Conservation (phyloP, 768 basidiomycete genomes). For the Steccherinum ochraceum region DNA sequence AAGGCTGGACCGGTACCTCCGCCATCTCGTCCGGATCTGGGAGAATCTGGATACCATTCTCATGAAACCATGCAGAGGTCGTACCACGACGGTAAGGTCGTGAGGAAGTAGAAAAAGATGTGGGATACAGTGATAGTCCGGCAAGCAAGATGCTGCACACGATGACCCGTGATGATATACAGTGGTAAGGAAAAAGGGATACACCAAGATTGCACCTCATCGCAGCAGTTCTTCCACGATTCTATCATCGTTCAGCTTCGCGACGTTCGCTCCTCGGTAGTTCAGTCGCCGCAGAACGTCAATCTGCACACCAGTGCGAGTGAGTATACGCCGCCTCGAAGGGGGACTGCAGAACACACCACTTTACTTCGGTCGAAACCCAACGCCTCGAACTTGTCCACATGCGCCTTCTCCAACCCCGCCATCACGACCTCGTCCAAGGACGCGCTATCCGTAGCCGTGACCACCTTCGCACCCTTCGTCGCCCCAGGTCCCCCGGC, state of each 20-base stretch:
- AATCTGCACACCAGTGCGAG: slow-evolving; percentile 42
- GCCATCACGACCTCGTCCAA: slow-evolving; percentile 57
- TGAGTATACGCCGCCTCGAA: background rate
- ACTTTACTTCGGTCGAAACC: slow-evolving; percentile 84
- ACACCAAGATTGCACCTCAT: too few relatives aligned
- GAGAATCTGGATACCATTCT: background rate
- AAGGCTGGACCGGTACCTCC: background rate
- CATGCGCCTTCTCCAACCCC: slow-evolving; percentile 77
- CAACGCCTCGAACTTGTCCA: slow-evolving; percentile 75
- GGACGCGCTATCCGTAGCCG: slow-evolving; percentile 16
- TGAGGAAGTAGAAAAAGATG: too few relatives aligned
- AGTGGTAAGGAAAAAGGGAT: too few relatives aligned
- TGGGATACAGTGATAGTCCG: too few relatives aligned
- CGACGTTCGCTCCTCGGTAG: slow-evolving; percentile 78
- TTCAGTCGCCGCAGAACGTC: slow-evolving; percentile 85
- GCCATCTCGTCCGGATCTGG: background rate
- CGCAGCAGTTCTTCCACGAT: slow-evolving; percentile 84
- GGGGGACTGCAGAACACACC: slow-evolving; percentile 42
- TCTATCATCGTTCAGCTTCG: slow-evolving; percentile 75
- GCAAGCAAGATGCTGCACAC: background rate
- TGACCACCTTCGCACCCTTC: slow-evolving; percentile 26
- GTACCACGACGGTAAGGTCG: too few relatives aligned
- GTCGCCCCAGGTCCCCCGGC: slow-evolving; percentile 72
- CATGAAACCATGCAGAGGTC: too few relatives aligned
- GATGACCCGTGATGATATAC: too few relatives aligned